Evolutionary conservation across 2,329 filamentous ascomycete genomes (phyloP).

Genomic region (Cryoendolithus antarcticus): DNA sequence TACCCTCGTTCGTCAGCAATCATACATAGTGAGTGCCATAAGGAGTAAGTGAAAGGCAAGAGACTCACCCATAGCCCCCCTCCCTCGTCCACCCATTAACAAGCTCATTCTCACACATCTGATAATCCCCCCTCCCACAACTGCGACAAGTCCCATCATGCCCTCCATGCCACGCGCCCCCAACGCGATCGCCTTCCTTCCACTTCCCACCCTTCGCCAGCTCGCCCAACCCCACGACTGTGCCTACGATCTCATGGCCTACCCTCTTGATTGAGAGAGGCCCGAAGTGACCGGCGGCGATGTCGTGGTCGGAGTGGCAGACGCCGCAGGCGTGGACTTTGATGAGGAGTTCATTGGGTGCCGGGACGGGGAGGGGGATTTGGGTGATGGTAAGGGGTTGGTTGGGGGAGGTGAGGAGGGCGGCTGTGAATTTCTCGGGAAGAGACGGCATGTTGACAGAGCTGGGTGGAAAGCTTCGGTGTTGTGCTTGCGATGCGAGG

Average conservation of each 20-base stretch:
- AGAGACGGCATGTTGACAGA: conserved; percentile 1
- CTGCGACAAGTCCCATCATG: conserved; percentile 49
- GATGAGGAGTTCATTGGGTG: conserved; percentile 49
- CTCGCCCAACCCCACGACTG: conserved; percentile 39
- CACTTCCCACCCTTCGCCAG: conserved; percentile 44
- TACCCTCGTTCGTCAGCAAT: too few relatives aligned
- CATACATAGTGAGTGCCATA: too few relatives aligned
- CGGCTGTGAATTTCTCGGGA: conserved; percentile 56
- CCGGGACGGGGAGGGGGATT: conserved; percentile 44
- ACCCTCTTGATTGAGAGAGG: conserved; percentile 25
- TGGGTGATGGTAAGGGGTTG: conserved; percentile 47
- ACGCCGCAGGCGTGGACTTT: conserved; percentile 63
- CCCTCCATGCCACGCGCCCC: conserved; percentile 57
- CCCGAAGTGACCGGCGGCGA: conserved; percentile 40
- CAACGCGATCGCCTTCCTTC: conserved; percentile 53
- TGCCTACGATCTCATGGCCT: conserved; percentile 62
- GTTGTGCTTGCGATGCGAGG: too few relatives aligned
- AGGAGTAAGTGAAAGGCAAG: too few relatives aligned
- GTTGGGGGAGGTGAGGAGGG: conserved; percentile 43
- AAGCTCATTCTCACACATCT: conserved; percentile 51
- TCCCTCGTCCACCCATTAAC: conserved; percentile 55
- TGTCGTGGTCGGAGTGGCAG: conserved; percentile 49
- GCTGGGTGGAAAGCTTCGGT: too few relatives aligned
- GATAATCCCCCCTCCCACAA: conserved; percentile 52
- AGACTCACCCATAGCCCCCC: conserved; percentile 43